Evolutionary conservation across 495 filamentous ascomycete species (phyloP).

Genomic region (Cetradonia linearis): DNA sequence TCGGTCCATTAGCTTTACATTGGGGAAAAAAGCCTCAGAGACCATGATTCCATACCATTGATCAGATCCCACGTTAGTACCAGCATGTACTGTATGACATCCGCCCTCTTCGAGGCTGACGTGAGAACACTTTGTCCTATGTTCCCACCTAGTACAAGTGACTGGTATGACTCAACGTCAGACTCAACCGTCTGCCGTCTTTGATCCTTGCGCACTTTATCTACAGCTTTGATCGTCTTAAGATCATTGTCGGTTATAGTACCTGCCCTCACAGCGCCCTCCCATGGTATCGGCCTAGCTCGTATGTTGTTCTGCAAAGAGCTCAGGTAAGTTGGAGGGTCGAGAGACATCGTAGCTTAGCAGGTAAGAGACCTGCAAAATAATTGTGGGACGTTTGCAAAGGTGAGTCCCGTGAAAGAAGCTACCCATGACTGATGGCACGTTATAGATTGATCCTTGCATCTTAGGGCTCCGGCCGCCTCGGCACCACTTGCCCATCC

Average conservation of each 20-base stretch:
- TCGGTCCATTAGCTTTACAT: slow-evolving; percentile 17
- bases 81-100: slow-evolving; percentile 90
- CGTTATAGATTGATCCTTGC: slow-evolving; percentile 7
- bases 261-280: slow-evolving; percentile 86
- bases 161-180: slow-evolving; percentile 66
- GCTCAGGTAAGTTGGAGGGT: slow-evolving; percentile 80
- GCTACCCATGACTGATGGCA: not conserved
- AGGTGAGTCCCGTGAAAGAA: not conserved
- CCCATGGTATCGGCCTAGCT: slow-evolving; percentile 90
- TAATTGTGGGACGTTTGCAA: not conserved
- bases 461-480: not conserved
- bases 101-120: slow-evolving; percentile 62
- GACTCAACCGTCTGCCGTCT: slow-evolving; percentile 68
- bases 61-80: slow-evolving; percentile 83
- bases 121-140: slow-evolving; percentile 70
- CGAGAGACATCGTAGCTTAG: slow-evolving; percentile 60
- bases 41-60: slow-evolving; percentile 46
- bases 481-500: slow-evolving; percentile 9
- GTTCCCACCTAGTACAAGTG: slow-evolving; percentile 65
- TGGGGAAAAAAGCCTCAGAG: slow-evolving; percentile 20
- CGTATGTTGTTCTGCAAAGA: slow-evolving; percentile 94
- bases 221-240: slow-evolving; percentile 92
- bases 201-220: slow-evolving; percentile 88
- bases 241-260: slow-evolving; percentile 91
- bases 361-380: not conserved